Evolutionary conservation across 2,329 filamentous ascomycete species (phyloP), one percentile per base, ranked within the genome.

Genomic region (Hypomyces perniciosus): DNA sequence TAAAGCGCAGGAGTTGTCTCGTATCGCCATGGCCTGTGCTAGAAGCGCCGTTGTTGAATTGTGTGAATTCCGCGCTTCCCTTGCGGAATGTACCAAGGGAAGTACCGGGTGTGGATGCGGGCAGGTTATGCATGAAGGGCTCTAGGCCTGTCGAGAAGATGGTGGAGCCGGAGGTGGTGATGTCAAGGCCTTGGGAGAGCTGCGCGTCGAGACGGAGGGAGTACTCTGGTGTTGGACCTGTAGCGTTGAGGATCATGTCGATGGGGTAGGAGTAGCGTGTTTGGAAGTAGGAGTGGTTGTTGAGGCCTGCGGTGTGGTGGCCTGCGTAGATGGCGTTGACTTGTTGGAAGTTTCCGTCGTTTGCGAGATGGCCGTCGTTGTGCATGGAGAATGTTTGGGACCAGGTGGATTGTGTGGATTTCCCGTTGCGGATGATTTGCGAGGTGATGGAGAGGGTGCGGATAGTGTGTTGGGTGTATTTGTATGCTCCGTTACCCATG

Each of bases 101-200:
- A 7, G 63, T 31, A 57, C 66, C 47, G 42, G 43, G 48, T 54
- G 63, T 26, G 37, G 33, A 29, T 27, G 55, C 29, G 45, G 61
- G 38, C 50, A 68, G 43, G 4, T 65, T 51, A 27, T 67, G 35
- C 12, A 51, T 58, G 56, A 85, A 84, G 0, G 76, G 78, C 56
- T 85, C 79, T 3, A 85, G 66, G 2, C 81, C 81, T 0, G 75
- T 80, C 1, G 84, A 79, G 46, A 86, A 76, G 6, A 75, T 70
- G 5, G 68, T 59, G 5, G 61, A 57, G 8, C 75, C 75, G 1
- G 57, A 51, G 1, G 74, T 61, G 13, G 66, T 62, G 31, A 72
- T 54, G 5, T 65, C 51, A 38, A 75, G 59, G 1, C 71, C 71
- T 55, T 79, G 75, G 28, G 69, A 60, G 38, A 62, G 13, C n/a